Evolutionary conservation across 768 basidiomycete species (phyloP).

Genomic region (Kwoniella bestiolae): DNA sequence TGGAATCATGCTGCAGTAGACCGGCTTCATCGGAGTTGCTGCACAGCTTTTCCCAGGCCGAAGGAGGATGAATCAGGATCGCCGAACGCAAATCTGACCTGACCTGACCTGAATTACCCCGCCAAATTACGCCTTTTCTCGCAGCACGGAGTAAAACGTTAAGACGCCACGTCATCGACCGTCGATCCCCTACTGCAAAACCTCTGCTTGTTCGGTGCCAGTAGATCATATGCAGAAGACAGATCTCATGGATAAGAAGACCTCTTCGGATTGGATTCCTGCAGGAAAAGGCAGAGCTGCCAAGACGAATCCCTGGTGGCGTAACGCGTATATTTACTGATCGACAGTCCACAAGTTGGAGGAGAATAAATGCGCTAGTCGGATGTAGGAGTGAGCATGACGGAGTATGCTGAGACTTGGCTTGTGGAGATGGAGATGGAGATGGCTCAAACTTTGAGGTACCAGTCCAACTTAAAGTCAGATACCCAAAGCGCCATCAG

Average conservation of each 20-base stretch:
- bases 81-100: too few species aligned
- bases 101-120: not conserved
- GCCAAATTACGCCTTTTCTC: not conserved
- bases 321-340: not conserved
- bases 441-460: not conserved
- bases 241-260: not conserved
- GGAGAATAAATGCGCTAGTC: too few species aligned
- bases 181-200: not conserved
- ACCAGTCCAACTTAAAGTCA: conserved; percentile 8
- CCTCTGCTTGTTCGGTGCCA: too few species aligned
- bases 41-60: not conserved
- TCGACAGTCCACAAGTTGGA: not conserved
- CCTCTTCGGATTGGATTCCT: not conserved
- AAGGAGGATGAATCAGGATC: not conserved
- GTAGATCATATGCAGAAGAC: not conserved
- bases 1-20: not conserved
- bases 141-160: not conserved
- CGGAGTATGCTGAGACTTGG: not conserved
- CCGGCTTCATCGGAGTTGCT: not conserved
- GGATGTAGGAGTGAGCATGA: too few species aligned
- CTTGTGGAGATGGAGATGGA: not conserved
- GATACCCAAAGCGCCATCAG: conserved; percentile 6
- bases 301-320: conserved; percentile 6
- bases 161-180: not conserved
- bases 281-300: not conserved